Evolutionary conservation across 768 basidiomycete species (phyloP).

Genomic region (Boletus subcaerulescens): DNA sequence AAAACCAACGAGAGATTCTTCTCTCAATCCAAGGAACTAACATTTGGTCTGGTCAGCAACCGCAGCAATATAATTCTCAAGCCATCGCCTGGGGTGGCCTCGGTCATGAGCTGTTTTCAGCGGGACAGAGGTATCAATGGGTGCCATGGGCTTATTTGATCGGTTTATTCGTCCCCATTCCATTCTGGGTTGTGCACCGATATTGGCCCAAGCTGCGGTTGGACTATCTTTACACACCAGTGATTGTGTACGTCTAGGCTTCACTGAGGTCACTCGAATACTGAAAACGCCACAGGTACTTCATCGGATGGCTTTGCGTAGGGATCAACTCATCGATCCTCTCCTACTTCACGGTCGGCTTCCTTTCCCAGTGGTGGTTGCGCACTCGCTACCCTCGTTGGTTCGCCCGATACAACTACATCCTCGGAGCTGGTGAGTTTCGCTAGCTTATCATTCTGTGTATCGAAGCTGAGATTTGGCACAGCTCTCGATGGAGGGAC

Average conservation of each 20-base stretch:
- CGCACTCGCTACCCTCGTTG: constrained; percentile 57
- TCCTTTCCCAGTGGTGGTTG: constrained; percentile 60
- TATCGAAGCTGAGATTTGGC: background rate
- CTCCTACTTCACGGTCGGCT: constrained; percentile 48
- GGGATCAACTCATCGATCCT: constrained; percentile 54
- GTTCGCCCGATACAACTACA: constrained; percentile 68
- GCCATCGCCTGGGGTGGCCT: constrained; percentile 44
- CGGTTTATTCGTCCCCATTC: constrained; percentile 37
- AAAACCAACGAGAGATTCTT: constrained; percentile 49
- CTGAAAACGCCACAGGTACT: constrained; percentile 26
- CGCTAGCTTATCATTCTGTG: background rate
- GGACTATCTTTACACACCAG: constrained; percentile 34
- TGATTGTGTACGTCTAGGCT: constrained; percentile 23
- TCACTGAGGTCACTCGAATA: background rate
- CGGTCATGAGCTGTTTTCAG: constrained; percentile 33
- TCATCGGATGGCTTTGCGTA: constrained; percentile 43
- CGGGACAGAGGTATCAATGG: constrained; percentile 34
- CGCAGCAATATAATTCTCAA: constrained; percentile 31
- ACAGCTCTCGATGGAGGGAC: constrained; percentile 37
- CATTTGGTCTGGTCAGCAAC: constrained; percentile 32
- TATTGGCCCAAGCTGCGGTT: constrained; percentile 32
- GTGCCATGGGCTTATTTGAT: constrained; percentile 39
- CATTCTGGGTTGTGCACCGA: constrained; percentile 40
- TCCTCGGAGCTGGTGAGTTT: constrained; percentile 52
- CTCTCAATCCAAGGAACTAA: constrained; percentile 52